phyloP scores from a whole-genome alignment of 306 rosid species.

The Corylus avellana region DNA sequence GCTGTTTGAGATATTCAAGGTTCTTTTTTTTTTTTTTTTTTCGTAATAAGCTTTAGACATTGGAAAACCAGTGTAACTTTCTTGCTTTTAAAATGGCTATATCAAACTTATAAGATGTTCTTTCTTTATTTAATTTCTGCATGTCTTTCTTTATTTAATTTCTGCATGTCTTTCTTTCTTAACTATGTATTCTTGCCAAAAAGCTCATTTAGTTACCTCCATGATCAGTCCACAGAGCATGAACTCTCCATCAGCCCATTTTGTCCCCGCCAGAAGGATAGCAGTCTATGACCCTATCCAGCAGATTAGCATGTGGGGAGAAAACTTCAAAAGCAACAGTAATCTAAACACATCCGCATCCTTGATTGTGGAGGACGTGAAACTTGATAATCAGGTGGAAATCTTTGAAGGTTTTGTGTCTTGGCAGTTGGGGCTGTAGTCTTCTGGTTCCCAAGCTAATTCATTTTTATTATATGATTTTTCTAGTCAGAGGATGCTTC shows the following conservation, averaged over 20 bases:
- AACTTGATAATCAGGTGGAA: slow-evolving; percentile 60
- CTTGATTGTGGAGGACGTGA: slow-evolving; percentile 51
- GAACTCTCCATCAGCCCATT: slow-evolving; percentile 69
- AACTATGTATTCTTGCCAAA: not conserved
- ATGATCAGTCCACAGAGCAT: slow-evolving; percentile 49
- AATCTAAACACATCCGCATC: slow-evolving; percentile 48
- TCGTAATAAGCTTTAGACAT: not conserved
- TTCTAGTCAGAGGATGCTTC: slow-evolving; percentile 57
- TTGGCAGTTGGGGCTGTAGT: slow-evolving; percentile 13
- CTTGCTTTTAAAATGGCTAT: not conserved
- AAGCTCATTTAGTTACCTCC: slow-evolving; percentile 29
- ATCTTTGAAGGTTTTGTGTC: slow-evolving; percentile 22
- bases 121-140: not conserved
- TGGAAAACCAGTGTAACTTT: not conserved
- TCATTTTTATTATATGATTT: not conserved
- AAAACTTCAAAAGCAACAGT: slow-evolving; percentile 55
- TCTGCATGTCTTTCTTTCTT: slow-evolving; percentile 5
- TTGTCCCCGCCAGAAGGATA: slow-evolving; percentile 68
- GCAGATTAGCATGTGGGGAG: slow-evolving; percentile 85
- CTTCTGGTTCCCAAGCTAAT: slow-evolving; percentile 19
- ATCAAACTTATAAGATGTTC: not conserved
- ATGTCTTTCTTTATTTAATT: not conserved
- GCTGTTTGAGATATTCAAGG: not conserved
- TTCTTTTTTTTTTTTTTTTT: not conserved
- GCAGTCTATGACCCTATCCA: slow-evolving; percentile 76